These are phyloP conservation scores for Aspergillus luchuensis DNA, from an alignment of 2,329 filamentous ascomycete species.

Conservation along the genomic window DNA sequence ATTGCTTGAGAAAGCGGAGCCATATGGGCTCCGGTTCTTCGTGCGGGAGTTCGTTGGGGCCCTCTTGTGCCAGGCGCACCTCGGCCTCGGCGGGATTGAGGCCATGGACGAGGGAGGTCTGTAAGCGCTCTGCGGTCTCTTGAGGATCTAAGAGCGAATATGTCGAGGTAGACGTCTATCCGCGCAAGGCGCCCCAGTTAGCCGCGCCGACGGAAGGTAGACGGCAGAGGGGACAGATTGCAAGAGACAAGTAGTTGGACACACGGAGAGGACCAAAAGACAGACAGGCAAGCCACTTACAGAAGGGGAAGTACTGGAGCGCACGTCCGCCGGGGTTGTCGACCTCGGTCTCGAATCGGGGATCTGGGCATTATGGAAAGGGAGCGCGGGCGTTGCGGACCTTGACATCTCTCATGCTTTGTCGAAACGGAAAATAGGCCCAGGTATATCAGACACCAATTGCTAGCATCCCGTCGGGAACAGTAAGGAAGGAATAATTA, in stretches of 20 bases:
- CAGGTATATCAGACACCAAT: constrained; percentile 21
- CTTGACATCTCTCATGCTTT: constrained; percentile 63
- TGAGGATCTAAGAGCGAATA: constrained; percentile 71
- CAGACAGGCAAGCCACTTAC: constrained; percentile 29
- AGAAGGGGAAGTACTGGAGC: constrained; percentile 34
- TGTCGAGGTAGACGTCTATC: constrained; percentile 47
- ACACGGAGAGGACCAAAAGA: background rate
- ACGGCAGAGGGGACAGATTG: background rate
- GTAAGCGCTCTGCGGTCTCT: constrained; percentile 74
- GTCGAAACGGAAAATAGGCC: constrained; percentile 15
- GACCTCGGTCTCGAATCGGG: constrained; percentile 33
- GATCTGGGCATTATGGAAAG: constrained; percentile 56
- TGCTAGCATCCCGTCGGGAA: constrained; percentile 32
- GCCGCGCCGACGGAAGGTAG: background rate
- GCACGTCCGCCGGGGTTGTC: constrained; percentile 31
- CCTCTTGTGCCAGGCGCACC: constrained; percentile 75
- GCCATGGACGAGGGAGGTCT: constrained; percentile 81
- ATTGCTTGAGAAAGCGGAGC: constrained; percentile 93
- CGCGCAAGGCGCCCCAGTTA: constrained; percentile 6
- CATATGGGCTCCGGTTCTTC: constrained; percentile 92
- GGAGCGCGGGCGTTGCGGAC: constrained; percentile 60
- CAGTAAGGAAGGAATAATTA: background rate
- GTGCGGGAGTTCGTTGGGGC: constrained; percentile 91
- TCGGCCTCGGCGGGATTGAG: constrained; percentile 80
- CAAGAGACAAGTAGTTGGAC: background rate